Evolutionary conservation across 2,329 filamentous ascomycete species (phyloP).

Genomic region (Fusarium sp.): DNA sequence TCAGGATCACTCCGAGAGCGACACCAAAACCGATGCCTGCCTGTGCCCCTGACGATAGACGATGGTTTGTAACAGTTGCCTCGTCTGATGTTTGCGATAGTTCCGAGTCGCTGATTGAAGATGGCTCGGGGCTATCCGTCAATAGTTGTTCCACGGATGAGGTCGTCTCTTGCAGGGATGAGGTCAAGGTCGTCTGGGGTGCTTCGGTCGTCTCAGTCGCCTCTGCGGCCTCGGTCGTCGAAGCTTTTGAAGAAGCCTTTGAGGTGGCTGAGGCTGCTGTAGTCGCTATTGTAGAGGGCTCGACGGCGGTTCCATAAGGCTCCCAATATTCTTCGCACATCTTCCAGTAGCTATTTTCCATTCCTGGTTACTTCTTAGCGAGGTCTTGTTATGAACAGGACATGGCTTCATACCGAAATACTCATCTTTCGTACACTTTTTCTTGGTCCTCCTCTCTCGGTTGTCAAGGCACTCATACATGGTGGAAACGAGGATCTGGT

Average conservation of each 20-base stretch:
- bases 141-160: neutral
- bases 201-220: neutral
- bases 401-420: conserved; percentile 31
- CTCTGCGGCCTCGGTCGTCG: neutral
- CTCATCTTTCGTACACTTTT: conserved; percentile 35
- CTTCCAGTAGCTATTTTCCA: conserved; percentile 44
- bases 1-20: conserved; percentile 23
- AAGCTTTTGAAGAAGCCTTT: neutral
- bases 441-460: conserved; percentile 20
- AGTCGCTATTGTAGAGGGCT: conserved; percentile 31
- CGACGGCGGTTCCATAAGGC: conserved; percentile 35
- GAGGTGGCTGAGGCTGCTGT: neutral
- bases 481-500: conserved; percentile 40
- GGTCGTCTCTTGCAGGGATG: neutral
- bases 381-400: neutral
- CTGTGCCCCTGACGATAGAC: conserved; percentile 28
- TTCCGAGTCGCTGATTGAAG: conserved; percentile 9
- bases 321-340: conserved; percentile 44
- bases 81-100: conserved; percentile 1
- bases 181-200: conserved; percentile 3
- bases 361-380: conserved; percentile 25
- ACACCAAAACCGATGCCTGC: conserved; percentile 36
- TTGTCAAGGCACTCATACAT: conserved; percentile 36
- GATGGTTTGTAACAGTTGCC: neutral
- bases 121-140: neutral